Evolutionary conservation across 164 flowering plant species (phyloP).

Genomic region (Santalum album): DNA sequence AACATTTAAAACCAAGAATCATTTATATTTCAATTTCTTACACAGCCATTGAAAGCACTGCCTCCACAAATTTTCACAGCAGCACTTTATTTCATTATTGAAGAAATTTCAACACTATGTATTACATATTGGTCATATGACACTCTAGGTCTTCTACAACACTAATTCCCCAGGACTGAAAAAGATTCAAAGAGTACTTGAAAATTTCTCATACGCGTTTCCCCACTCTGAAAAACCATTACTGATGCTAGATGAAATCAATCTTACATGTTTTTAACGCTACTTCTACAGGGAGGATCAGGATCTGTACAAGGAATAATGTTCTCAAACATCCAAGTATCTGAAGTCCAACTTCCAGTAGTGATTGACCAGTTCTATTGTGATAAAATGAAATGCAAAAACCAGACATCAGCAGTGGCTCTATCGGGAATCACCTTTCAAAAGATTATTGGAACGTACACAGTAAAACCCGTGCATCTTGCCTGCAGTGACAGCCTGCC

Average conservation of each 20-base stretch:
- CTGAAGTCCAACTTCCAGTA: slow-evolving; percentile 67
- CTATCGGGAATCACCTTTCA: slow-evolving; percentile 56
- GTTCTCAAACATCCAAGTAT: slow-evolving; percentile 71
- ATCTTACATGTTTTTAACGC: slow-evolving; percentile 5
- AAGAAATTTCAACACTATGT: background rate
- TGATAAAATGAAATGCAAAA: slow-evolving; percentile 44
- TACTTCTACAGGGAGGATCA: slow-evolving; percentile 56
- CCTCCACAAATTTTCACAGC: background rate
- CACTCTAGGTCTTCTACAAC: background rate
- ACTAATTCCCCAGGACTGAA: background rate
- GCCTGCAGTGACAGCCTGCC: slow-evolving; percentile 69
- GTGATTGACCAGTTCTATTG: slow-evolving; percentile 71
- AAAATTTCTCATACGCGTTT: too few relatives aligned
- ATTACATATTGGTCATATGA: background rate
- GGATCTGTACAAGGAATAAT: slow-evolving; percentile 61
- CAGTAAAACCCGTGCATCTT: slow-evolving; percentile 67
- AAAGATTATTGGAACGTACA: slow-evolving; percentile 57
- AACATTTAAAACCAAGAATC: too few relatives aligned
- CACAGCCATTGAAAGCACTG: too few relatives aligned
- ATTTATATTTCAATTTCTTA: too few relatives aligned
- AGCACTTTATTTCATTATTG: background rate
- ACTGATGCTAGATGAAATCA: too few relatives aligned
- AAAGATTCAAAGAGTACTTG: background rate
- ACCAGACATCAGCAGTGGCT: slow-evolving; percentile 58
- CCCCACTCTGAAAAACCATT: background rate